Evolutionary conservation across 768 basidiomycete species (phyloP), one percentile per base, ranked within the genome.

Genomic region (Naganishia friedmannii): DNA sequence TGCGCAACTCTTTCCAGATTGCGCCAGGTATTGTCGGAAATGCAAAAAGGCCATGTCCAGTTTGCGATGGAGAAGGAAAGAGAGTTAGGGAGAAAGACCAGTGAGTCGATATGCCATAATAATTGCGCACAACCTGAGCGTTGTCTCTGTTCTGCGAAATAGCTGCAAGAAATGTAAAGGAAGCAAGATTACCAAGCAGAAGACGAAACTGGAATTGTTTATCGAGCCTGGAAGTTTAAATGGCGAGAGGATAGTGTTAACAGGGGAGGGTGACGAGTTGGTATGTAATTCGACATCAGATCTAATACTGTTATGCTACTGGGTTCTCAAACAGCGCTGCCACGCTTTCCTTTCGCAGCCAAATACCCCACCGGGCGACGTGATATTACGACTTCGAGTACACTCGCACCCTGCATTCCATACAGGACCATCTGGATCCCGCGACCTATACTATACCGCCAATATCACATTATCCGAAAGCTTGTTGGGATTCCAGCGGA

Each of bases 131-230:
- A 3, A 26, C n/a, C 23, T 28, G 37, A 26, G 23, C 3, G 17
- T 45, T 21, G 3, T 23, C 4, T 26, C 23, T 7, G 7, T 23
- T 15, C 53, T 21, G 19, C 4, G 48, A 51, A n/a, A 51, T 51
- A 74, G 71, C 72, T 97, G 94, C 82, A 97, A 94, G 82, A 95
- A 92, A 78, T 98, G 95, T 82, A 93, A 93, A 76, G 95, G 93
- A 4, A 85, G 86, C 65, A 89, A 88, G 79, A 89, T 88, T 0
- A 86, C 90, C 53, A 88, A 89, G 72, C 92, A 95, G 78, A 96
- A 93, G 84, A 91, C 89, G 55, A 87, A 91, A 58, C 88, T 93
- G 73, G 92, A 94, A 73, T 88, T 96, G 28, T 86, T 87, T 74
- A 85, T 97, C 54, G 91, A 94, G 75, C 88, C 87, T 66, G 95